Base-by-base conservation (phyloP, 116 monocot genomes). In the Cymodocea nodosa region DNA sequence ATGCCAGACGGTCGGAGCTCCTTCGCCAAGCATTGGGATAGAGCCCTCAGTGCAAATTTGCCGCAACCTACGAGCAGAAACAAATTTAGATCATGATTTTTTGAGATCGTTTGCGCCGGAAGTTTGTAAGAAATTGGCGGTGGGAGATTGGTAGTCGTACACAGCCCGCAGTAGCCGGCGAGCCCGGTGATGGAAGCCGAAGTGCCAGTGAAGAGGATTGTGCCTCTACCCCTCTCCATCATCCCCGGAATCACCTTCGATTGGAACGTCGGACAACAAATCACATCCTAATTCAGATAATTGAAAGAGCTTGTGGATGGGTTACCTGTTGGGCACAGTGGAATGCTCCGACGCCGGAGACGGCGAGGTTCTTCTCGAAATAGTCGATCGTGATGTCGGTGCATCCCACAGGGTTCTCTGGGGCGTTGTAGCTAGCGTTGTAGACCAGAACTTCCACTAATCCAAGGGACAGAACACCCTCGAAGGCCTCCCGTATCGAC, bases 401-500 rank as follows among this genome's bases (percentile, higher is more conserved):
- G 74, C 72, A 81, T 12, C 56, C 35, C 0, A 66, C 69, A 9
- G 77, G 79, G 8, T 40, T 39, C 35, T 50, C 18, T 0, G 71
- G 11, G 6, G 49, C 37, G 2, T 73, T 56, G 34, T 72, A 72
- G 48, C 81, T 76, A 1, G 88, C 81, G 54, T 84, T 88, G 74
- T 88, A 88, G 39, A 84, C 81, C 10, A 88, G 81, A 17, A 88
- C 82, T 62, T 88, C 88, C 4, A 88, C 79, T 44, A 74, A 60
- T 5, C 88, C 88, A 14, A 88, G 79, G 13, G 88, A 88, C n/a
- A 88, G 70, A 22, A 88, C 88, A 25, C 81, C 79, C 70, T 88
- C 88, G 67, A 88, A 84, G 7, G 88, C 88, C 69, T 88, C 81
- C 23, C 79, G 74, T 18, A 88, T 79, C 11, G 84, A 88, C 70